Evolutionary conservation across 768 basidiomycete genomes (phyloP), one percentile per base, ranked within the genome.

Genomic region (Nidularia sp.): DNA sequence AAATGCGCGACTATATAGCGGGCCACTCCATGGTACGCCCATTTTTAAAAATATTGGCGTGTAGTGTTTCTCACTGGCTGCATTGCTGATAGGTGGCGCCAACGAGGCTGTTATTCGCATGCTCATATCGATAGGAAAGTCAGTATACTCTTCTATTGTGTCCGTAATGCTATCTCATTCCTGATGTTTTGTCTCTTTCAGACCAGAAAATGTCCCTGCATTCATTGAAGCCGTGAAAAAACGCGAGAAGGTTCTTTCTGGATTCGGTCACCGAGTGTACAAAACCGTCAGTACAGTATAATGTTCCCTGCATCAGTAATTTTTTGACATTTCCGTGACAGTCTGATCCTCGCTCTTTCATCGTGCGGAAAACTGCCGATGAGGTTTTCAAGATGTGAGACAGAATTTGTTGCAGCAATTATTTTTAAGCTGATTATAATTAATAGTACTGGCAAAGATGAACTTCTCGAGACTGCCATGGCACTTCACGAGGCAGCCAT

Each of bases 81-180:
- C 31, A 43, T 39, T 45, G 9, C 29, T 10, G 31, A 50, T 63
- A 79, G 90, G 91, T 57, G 92, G 93, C 48, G 93, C 93, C 2
- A 93, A 93, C 59, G 93, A 96, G 66, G 92, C 93, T 4, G 93
- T 96, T 55, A 93, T 96, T 62, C 85, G 94, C 10, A 96, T 96
- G 94, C 74, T 96, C 41, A 78, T 92, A 42, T 85, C 89, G 1
- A 93, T 96, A 55, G 93, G 91, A 60, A 83, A 82, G 82, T 89
- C 60, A 61, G 83, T 65, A 25, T 33, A 15, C 12, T 13, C n/a
- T 51, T 34, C 18, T 9, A 45, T 4, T 12, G n/a, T 8, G 15
- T 13, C n/a, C 5, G 43, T 41, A 25, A 22, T 18, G 18, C 18
- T 18, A 18, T 18, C 18, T 18, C 18, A 18, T 18, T 18, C 5